These are phyloP conservation scores for Coniochaeta sp. DNA, from an alignment of 2,329 filamentous ascomycete species.

Conservation along the genomic window DNA sequence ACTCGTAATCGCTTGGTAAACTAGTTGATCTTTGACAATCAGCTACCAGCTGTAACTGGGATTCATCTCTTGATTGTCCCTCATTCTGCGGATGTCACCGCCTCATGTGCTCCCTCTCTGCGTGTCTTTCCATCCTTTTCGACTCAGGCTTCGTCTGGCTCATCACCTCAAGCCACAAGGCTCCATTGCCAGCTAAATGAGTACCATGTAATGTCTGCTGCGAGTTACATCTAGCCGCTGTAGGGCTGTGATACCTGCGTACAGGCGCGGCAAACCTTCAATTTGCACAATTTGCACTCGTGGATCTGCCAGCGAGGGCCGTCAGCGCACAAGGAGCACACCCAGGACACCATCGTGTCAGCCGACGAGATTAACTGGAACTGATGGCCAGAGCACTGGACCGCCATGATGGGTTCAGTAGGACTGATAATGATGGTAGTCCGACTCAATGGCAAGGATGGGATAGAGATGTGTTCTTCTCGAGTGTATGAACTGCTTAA, in stretches of 20 bases:
- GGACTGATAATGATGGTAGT: background rate
- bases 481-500: no score
- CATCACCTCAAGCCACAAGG: background rate
- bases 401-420: background rate
- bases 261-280: background rate
- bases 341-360: background rate
- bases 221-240: background rate
- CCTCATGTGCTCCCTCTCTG: no score
- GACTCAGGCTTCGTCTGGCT: no score
- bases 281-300: background rate
- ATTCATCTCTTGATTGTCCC: no score
- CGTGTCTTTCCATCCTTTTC: no score
- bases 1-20: no score
- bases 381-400: background rate
- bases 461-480: no score
- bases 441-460: no score
- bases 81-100: no score
- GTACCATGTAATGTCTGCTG: background rate
- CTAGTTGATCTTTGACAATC: no score
- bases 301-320: background rate
- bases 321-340: background rate
- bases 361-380: background rate
- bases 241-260: background rate
- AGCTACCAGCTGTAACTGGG: no score
- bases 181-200: background rate